Evolutionary conservation across 805 yeast species (phyloP), one percentile per base, ranked within the genome.

Genomic region (Torulaspora maleeae): DNA sequence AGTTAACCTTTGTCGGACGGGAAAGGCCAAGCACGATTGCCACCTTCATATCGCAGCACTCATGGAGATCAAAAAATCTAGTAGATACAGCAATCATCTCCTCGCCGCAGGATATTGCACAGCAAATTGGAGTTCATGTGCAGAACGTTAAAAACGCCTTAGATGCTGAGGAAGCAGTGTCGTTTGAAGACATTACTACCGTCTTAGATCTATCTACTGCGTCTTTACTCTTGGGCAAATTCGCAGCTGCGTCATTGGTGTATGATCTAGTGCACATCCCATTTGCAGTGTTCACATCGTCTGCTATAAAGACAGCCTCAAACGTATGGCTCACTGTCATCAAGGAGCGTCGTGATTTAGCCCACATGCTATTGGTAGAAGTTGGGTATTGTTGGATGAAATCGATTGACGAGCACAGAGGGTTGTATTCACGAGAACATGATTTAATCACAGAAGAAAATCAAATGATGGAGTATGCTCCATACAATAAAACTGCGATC

Each of bases 391-490:
- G 76, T 44, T 86, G 95, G 85, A 86, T 82, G 62, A 66, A 68
- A 30, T 76, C 91, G 1, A 77, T 88, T 36, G 73, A 76, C 28
- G 67, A 72, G 25, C 68, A 69, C 22, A 68, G 68, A 33, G 97
- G 98, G 3, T 62, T 91, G 9, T 90, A 77, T 62, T 76, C 82
- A 5, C 72, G 69, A 4, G 55, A 65, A 5, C 67, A 68, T 51
- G 95, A 89, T 61, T 61, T 78, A 5, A 58, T 55, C 0, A 69
- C 73, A 44, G 82, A 91, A 19, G 86, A 82, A 44, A 82, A 72
- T 62, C 68, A 77, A 51, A 74, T 72, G 41, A 93, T 93, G 99
- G 93, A 86, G 51, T 93, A 93, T 56, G 69, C 89, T 1, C 97
- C 99, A 9, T 81, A 95, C 37, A 82, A 84, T 65, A 82, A 79